Percentiles rank a stretch among this genome's conserved stretches.
These are phyloP conservation scores for Crotalaria pallida DNA, from an alignment of 306 rosid species.

Conservation along the genomic window DNA sequence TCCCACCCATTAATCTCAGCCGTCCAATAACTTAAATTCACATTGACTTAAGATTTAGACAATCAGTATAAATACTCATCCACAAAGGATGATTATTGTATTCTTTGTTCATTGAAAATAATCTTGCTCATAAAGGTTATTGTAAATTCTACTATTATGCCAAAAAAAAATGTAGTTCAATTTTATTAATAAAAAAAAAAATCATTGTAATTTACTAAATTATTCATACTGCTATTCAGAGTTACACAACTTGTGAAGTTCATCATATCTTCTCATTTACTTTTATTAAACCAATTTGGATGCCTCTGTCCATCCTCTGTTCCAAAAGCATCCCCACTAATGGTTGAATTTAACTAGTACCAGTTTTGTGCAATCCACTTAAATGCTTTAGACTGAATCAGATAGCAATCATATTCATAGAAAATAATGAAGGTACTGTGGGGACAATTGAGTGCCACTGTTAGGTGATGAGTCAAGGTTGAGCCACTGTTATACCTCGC, in stretches of 20 bases:
- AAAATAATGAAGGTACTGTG: conserved; percentile 12
- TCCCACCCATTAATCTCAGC: too few relatives aligned
- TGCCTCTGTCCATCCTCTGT: conserved; percentile 6
- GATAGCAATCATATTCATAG: background rate
- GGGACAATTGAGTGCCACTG: background rate
- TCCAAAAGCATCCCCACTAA: background rate
- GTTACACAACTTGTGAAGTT: background rate
- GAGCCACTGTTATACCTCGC: background rate
- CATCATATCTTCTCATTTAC: background rate
- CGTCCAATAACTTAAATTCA: too few relatives aligned
- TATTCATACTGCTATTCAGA: background rate
- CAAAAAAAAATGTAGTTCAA: background rate
- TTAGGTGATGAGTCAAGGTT: background rate
- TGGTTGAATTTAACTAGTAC: background rate
- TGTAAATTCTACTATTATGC: background rate
- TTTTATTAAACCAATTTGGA: background rate
- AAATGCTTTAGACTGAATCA: background rate
- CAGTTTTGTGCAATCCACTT: background rate
- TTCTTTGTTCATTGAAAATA: too few relatives aligned
- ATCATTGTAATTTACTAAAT: background rate
- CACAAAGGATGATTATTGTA: too few relatives aligned
- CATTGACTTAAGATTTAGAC: too few relatives aligned
- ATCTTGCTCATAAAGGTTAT: too few relatives aligned
- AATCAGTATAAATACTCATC: too few relatives aligned
- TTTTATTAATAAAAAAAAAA: background rate